Evolutionary conservation across 2,329 filamentous ascomycete genomes (phyloP).

Genomic region (Stenocarpella maydis): DNA sequence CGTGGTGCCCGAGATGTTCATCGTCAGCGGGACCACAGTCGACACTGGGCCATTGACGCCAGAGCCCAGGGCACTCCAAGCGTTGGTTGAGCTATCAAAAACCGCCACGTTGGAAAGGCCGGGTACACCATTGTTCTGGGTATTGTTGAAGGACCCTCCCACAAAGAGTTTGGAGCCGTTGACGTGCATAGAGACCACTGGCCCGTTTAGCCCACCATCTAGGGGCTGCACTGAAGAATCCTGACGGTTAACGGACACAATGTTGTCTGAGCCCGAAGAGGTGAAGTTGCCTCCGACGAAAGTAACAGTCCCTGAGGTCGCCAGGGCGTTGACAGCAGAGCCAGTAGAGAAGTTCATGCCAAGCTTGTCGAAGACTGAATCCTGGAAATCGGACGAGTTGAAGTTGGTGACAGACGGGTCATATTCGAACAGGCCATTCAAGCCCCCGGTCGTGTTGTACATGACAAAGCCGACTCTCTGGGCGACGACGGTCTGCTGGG

Average conservation of each 20-base stretch:
- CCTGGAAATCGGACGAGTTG: conserved; percentile 68
- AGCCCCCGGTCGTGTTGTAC: conserved; percentile 75
- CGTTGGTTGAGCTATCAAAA: conserved; percentile 73
- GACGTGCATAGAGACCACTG: conserved; percentile 76
- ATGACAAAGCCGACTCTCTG: conserved; percentile 83
- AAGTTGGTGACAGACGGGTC: conserved; percentile 70
- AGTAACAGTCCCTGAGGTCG: conserved; percentile 67
- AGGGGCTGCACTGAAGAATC: conserved; percentile 67
- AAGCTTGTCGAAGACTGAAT: conserved; percentile 79
- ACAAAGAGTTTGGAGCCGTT: conserved; percentile 76
- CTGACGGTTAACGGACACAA: conserved; percentile 76
- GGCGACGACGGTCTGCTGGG: conserved; percentile 81
- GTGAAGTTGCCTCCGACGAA: conserved; percentile 90
- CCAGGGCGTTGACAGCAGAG: conserved; percentile 76
- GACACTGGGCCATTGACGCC: conserved; percentile 84
- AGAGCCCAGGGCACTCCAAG: conserved; percentile 82
- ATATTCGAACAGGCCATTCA: conserved; percentile 93
- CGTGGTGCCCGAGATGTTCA: conserved; percentile 77
- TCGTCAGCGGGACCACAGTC: conserved; percentile 75
- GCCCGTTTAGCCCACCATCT: conserved; percentile 79
- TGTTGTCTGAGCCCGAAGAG: conserved; percentile 72
- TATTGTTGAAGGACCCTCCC: conserved; percentile 85
- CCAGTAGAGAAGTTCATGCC: conserved; percentile 72
- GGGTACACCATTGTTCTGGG: conserved; percentile 65
- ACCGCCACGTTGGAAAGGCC: conserved; percentile 79